These are phyloP conservation scores for Bryoglossum gracile DNA, from an alignment of 495 filamentous ascomycete species.

Conservation along the genomic window DNA sequence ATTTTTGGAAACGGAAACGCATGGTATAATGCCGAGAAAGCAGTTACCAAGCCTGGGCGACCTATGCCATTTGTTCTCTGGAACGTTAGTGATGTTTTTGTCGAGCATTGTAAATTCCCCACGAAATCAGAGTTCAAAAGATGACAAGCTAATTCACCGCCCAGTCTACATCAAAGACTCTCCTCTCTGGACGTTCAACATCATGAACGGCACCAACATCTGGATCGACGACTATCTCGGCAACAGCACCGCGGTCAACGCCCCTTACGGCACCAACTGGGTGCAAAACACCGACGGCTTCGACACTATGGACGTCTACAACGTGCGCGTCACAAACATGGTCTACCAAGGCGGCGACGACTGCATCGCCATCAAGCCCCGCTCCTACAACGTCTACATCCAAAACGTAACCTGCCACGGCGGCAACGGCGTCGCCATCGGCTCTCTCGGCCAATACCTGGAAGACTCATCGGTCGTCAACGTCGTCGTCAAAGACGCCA, in stretches of 20 bases:
- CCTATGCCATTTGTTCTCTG: conserved; percentile 57
- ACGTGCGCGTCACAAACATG: conserved; percentile 45
- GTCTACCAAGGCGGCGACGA: conserved; percentile 54
- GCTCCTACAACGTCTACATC: conserved; percentile 44
- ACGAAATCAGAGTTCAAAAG: background rate
- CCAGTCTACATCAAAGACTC: conserved; percentile 43
- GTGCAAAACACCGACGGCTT: conserved; percentile 55
- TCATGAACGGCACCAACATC: conserved; percentile 54
- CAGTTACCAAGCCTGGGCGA: conserved; percentile 39
- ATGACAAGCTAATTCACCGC: background rate
- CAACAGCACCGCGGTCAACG: conserved; percentile 44
- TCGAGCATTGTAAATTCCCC: conserved; percentile 35
- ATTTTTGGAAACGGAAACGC: conserved; percentile 46
- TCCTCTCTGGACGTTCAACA: conserved; percentile 48
- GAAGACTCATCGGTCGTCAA: conserved; percentile 46
- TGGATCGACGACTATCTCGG: conserved; percentile 42
- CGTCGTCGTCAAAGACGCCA: conserved; percentile 39
- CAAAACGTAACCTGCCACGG: conserved; percentile 45
- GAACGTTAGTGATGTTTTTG: conserved; percentile 48
- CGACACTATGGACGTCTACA: conserved; percentile 49
- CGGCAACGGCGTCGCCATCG: conserved; percentile 52
- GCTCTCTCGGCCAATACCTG: conserved; percentile 49
- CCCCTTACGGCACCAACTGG: conserved; percentile 47
- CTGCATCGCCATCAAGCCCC: conserved; percentile 51
- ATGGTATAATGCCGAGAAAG: conserved; percentile 37